Percentiles rank a stretch among this genome's conserved stretches.
phyloP scores from a whole-genome alignment of 1,139 yeast species.

The Nakaseomyces delphensis region DNA sequence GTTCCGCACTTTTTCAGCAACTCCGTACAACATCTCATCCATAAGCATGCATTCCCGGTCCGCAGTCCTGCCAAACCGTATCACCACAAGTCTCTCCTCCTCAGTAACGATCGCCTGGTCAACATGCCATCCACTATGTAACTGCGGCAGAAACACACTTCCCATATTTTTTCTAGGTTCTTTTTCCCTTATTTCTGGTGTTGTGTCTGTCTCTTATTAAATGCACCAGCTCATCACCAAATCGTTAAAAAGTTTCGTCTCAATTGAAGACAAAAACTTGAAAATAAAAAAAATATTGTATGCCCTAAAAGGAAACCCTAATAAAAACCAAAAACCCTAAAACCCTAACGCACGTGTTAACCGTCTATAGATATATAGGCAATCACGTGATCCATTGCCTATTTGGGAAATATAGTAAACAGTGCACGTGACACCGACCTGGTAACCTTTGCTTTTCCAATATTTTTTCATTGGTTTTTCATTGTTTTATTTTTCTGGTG shows the following conservation, averaged over 20 bases:
- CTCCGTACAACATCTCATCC: conserved; percentile 74
- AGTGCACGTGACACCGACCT: too few relatives aligned
- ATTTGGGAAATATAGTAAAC: not conserved
- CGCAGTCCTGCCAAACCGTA: conserved; percentile 64
- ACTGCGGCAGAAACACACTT: conserved; percentile 77
- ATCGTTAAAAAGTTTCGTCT: too few relatives aligned
- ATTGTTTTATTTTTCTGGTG: too few relatives aligned
- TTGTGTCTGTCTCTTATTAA: too few relatives aligned
- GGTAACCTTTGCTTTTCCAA: too few relatives aligned
- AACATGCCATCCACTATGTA: conserved; percentile 89
- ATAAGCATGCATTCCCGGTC: conserved; percentile 78
- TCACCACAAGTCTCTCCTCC: conserved; percentile 77
- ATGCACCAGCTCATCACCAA: not conserved
- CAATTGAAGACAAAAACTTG: too few relatives aligned
- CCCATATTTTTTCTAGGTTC: conserved; percentile 46
- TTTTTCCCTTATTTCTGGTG: not conserved
- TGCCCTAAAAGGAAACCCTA: not conserved
- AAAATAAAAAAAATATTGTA: not conserved
- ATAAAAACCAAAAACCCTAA: not conserved
- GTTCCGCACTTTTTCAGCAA: conserved; percentile 77
- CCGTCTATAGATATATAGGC: too few relatives aligned
- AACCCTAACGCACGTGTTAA: too few relatives aligned
- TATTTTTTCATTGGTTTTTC: too few relatives aligned
- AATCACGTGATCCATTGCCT: not conserved
- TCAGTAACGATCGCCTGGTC: conserved; percentile 88